phyloP scores from a whole-genome alignment of 495 filamentous ascomycete genomes.

The Glarea lozoyensis region DNA sequence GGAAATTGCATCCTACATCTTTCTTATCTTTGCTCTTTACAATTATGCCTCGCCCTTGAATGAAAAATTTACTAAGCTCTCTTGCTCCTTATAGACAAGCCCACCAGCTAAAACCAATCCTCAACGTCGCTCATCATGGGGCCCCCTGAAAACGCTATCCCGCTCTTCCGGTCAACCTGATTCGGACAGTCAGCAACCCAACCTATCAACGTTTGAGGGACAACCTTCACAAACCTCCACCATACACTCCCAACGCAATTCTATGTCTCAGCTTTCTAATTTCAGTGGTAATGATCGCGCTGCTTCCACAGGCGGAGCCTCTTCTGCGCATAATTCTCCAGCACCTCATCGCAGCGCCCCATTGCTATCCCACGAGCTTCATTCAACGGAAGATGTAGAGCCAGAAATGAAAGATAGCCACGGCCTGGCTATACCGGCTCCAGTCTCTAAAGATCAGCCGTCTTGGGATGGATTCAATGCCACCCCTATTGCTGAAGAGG shows the following conservation, averaged over 20 bases:
- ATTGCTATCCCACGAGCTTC: neutral
- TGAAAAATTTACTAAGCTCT: conserved; percentile 19
- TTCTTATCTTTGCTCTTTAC: conserved; percentile 15
- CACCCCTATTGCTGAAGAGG: conserved; percentile 21
- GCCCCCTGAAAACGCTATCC: conserved; percentile 14
- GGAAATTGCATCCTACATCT: conserved; percentile 17
- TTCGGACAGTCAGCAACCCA: neutral
- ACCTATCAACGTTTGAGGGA: neutral
- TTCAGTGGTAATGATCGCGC: neutral
- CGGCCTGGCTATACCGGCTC: conserved; percentile 11
- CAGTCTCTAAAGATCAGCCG: conserved; percentile 19
- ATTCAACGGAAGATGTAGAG: neutral
- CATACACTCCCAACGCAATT: neutral
- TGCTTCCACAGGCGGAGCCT: neutral
- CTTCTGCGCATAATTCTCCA: conserved; percentile 6
- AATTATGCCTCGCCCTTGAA: conserved; percentile 9
- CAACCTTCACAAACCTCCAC: neutral
- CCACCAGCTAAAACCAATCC: conserved; percentile 15
- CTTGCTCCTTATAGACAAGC: conserved; percentile 12
- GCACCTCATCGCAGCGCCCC: neutral
- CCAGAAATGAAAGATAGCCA: neutral
- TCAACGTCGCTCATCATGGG: conserved; percentile 25
- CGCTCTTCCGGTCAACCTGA: conserved; percentile 15
- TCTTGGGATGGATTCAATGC: conserved; percentile 21
- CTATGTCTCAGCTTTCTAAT: neutral